These are phyloP conservation scores for Solanum hybrid DNA, from an alignment of 305 asterid genomes.

Conservation along the genomic window DNA sequence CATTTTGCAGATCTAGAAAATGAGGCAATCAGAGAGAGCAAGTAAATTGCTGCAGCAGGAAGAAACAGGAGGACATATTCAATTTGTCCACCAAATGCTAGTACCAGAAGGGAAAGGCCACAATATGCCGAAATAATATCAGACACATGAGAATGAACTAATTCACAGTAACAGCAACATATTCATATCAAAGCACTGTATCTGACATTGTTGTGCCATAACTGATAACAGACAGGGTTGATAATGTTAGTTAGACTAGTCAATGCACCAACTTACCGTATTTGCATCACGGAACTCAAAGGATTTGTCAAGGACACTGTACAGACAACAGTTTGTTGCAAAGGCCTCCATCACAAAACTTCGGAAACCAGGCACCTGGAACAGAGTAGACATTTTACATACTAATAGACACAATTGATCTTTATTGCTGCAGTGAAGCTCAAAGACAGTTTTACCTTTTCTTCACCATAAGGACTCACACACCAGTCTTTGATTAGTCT, in stretches of 20 bases:
- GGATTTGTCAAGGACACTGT: conserved; percentile 91
- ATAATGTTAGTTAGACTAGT: background rate
- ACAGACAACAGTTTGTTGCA: conserved; percentile 75
- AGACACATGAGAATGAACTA: background rate
- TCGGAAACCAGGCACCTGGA: conserved; percentile 86
- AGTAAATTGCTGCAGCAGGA: background rate
- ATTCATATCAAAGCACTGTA: background rate
- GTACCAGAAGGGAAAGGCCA: background rate
- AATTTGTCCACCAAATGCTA: background rate
- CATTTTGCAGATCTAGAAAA: background rate
- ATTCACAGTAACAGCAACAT: background rate
- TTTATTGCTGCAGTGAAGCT: conserved; percentile 1
- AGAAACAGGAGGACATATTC: background rate
- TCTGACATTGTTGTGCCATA: background rate
- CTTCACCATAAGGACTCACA: conserved; percentile 45
- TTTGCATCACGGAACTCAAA: conserved; percentile 86
- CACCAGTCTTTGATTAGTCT: conserved; percentile 95
- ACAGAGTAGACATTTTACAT: conserved; percentile 12
- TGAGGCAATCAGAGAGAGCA: background rate
- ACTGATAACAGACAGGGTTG: background rate
- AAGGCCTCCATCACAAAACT: conserved; percentile 66
- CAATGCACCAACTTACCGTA: conserved; percentile 56
- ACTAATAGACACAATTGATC: conserved; percentile 5
- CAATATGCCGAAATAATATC: background rate
- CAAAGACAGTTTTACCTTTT: conserved; percentile 41